A percentile compares a stretch with the other conserved stretches of the same genome.
phyloP scores from a whole-genome alignment of 345 rosid species.

The Citrus unshiu region DNA sequence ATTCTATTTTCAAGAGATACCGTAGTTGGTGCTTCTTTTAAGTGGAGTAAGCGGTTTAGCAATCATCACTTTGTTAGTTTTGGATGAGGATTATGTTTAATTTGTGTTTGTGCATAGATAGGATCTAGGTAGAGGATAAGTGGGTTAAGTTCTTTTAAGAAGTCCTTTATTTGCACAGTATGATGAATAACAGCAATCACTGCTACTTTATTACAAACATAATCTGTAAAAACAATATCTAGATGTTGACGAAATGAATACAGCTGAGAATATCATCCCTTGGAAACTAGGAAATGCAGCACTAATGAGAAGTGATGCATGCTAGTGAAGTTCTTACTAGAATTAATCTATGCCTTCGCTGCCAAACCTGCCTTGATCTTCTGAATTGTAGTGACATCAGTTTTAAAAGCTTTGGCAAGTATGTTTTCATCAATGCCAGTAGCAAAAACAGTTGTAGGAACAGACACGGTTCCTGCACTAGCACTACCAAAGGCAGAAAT shows the following conservation, averaged over 20 bases:
- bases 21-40: not conserved
- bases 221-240: too few relatives aligned
- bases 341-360: not conserved
- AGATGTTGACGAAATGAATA: not conserved
- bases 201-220: not conserved
- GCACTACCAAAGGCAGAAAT: slow-evolving; percentile 19
- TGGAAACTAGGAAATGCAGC: not conserved
- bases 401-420: slow-evolving; percentile 22
- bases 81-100: not conserved
- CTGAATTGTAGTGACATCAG: not conserved
- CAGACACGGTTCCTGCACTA: slow-evolving; percentile 14
- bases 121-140: not conserved
- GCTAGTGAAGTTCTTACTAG: not conserved
- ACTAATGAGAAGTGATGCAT: not conserved
- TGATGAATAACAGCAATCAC: not conserved
- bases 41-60: not conserved
- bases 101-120: not conserved
- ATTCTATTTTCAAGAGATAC: not conserved
- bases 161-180: not conserved
- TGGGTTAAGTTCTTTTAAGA: not conserved
- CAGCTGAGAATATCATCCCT: not conserved
- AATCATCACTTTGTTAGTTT: not conserved
- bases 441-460: slow-evolving; percentile 5
- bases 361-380: not conserved
- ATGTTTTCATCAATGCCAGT: slow-evolving; percentile 15